Evolutionary conservation across 2,329 filamentous ascomycete species (phyloP).

Genomic region (Ceratocystis eucalypticola): DNA sequence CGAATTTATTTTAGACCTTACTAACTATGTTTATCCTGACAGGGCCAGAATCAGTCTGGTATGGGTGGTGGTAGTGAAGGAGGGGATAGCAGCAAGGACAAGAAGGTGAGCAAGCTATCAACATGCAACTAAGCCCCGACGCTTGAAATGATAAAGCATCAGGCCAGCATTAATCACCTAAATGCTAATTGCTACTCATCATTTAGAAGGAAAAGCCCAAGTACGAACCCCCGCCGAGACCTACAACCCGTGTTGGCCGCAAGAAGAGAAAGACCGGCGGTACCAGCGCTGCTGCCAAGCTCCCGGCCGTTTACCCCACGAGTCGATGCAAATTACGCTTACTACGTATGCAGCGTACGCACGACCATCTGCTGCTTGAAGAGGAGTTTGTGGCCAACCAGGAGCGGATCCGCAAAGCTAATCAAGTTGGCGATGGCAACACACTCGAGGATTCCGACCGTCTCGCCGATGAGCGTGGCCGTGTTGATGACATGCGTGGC

Average conservation of each 20-base stretch:
- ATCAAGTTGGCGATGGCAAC: slow-evolving; percentile 59
- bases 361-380: slow-evolving; percentile 91
- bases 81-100: slow-evolving; percentile 67
- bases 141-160: not conserved
- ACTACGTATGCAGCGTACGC: slow-evolving; percentile 94
- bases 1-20: not conserved
- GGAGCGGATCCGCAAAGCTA: slow-evolving; percentile 85
- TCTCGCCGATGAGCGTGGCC: slow-evolving; percentile 84
- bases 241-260: slow-evolving; percentile 89
- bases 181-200: not conserved
- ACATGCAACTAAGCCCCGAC: not conserved
- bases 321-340: slow-evolving; percentile 95
- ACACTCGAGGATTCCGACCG: slow-evolving; percentile 66
- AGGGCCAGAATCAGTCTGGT: slow-evolving; percentile 80
- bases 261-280: slow-evolving; percentile 97
- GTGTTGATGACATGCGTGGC: slow-evolving; percentile 95
- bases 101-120: slow-evolving; percentile 55
- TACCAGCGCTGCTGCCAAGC: slow-evolving; percentile 86
- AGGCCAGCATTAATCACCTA: too few relatives aligned
- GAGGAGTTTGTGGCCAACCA: slow-evolving; percentile 99
- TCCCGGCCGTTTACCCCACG: slow-evolving; percentile 85
- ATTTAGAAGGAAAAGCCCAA: slow-evolving; percentile 98
- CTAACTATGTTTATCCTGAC: slow-evolving; percentile 11
- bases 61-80: slow-evolving; percentile 62
- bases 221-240: slow-evolving; percentile 96